phyloP scores from a whole-genome alignment of 2,329 filamentous ascomycete species.

The Zalaria obscura region DNA sequence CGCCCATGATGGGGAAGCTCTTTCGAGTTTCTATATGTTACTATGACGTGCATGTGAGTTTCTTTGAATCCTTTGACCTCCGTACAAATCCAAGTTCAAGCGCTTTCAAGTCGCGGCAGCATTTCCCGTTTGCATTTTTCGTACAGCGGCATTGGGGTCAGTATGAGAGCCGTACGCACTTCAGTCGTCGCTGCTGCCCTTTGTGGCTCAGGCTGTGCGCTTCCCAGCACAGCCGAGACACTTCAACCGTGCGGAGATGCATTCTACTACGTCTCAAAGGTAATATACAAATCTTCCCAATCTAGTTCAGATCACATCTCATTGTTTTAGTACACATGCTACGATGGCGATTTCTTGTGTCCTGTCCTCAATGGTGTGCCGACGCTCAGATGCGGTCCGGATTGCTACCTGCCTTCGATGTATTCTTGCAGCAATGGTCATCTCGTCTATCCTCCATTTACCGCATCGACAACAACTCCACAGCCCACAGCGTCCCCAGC shows the following conservation, averaged over 20 bases:
- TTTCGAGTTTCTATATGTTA: no score
- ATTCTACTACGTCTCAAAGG: neutral
- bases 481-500: conserved; percentile 8
- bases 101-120: no score
- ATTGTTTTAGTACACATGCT: conserved; percentile 22
- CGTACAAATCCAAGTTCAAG: no score
- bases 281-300: neutral
- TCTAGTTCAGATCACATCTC: neutral
- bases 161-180: no score
- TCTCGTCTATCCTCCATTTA: conserved; percentile 18
- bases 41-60: no score
- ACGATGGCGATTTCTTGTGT: conserved; percentile 22
- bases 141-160: no score
- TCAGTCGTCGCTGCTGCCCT: no score
- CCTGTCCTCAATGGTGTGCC: conserved; percentile 19
- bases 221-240: neutral
- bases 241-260: neutral
- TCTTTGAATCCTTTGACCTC: no score
- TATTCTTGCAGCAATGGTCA: conserved; percentile 15
- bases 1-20: no score
- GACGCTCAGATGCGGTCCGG: conserved; percentile 20
- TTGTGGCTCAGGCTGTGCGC: no score
- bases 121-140: no score
- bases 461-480: conserved; percentile 1
- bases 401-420: conserved; percentile 20